These are phyloP conservation scores for Septoria linicola DNA, from an alignment of 2,329 filamentous ascomycete genomes.

Conservation along the genomic window DNA sequence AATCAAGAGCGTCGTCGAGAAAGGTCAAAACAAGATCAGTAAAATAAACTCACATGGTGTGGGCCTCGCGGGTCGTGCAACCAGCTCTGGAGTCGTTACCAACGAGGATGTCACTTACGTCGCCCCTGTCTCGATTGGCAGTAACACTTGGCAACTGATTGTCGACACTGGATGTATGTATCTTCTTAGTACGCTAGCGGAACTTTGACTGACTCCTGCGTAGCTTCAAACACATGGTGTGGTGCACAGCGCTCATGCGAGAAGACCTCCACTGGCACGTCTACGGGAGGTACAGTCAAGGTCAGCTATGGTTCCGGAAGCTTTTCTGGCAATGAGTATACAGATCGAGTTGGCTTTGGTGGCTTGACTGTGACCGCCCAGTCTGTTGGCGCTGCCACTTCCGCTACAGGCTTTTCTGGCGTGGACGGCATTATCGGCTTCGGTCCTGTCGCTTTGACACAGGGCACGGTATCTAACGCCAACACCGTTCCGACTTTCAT, in stretches of 20 bases:
- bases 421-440: constrained; percentile 27
- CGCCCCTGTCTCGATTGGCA: constrained; percentile 22
- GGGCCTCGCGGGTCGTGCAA: constrained; percentile 3
- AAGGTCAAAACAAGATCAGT: constrained; percentile 16
- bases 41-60: constrained; percentile 16
- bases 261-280: constrained; percentile 21
- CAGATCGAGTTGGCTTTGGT: constrained; percentile 22
- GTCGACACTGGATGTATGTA: constrained; percentile 27
- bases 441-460: constrained; percentile 24
- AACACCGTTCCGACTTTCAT: constrained; percentile 28
- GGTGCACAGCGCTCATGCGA: constrained; percentile 25
- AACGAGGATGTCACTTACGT: constrained; percentile 26
- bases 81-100: constrained; percentile 23
- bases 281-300: constrained; percentile 19
- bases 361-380: constrained; percentile 22
- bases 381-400: constrained; percentile 21
- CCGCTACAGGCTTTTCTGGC: constrained; percentile 17
- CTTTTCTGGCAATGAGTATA: constrained; percentile 25
- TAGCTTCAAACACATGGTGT: constrained; percentile 28
- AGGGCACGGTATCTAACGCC: constrained; percentile 24
- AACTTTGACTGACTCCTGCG: constrained; percentile 11
- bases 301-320: constrained; percentile 27
- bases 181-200: too few species aligned
- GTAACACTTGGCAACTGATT: constrained; percentile 22
- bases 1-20: constrained; percentile 20